Conservation (phyloP, 768 basidiomycete genomes). For the Coprinopsis cinerea region DNA sequence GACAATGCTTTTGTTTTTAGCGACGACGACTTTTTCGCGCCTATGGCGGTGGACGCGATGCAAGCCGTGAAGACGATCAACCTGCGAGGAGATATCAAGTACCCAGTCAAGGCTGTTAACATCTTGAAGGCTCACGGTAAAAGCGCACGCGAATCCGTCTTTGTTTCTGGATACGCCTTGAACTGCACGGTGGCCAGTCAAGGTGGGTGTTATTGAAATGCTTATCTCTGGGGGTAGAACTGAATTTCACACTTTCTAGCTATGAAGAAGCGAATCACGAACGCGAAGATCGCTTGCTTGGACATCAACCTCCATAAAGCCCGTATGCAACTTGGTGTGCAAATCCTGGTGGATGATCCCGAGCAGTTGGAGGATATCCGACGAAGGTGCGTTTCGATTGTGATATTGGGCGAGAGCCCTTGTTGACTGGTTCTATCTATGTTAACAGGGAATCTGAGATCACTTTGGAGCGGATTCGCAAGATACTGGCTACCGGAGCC, state of each 20-base stretch:
- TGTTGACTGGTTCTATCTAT: background rate
- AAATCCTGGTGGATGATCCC: slow-evolving; percentile 95
- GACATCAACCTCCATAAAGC: slow-evolving; percentile 97
- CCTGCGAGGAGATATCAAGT: slow-evolving; percentile 91
- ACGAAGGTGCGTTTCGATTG: slow-evolving; percentile 54
- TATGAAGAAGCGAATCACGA: slow-evolving; percentile 92
- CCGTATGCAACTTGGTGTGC: slow-evolving; percentile 96
- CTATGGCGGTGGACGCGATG: slow-evolving; percentile 99
- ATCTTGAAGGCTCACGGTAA: slow-evolving; percentile 96
- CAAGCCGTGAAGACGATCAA: slow-evolving; percentile 94
- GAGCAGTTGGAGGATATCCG: slow-evolving; percentile 95
- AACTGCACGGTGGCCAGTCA: slow-evolving; percentile 99
- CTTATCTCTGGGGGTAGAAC: slow-evolving; percentile 1
- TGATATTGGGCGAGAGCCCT: slow-evolving; percentile 2
- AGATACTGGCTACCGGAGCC: slow-evolving; percentile 92
- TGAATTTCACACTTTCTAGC: slow-evolving; percentile 40
- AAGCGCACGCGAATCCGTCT: slow-evolving; percentile 91
- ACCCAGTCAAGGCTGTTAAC: slow-evolving; percentile 99
- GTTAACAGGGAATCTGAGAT: slow-evolving; percentile 83
- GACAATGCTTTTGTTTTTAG: slow-evolving; percentile 32
- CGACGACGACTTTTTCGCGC: slow-evolving; percentile 96
- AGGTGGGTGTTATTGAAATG: slow-evolving; percentile 58
- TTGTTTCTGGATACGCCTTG: slow-evolving; percentile 93
- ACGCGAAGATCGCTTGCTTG: slow-evolving; percentile 96
- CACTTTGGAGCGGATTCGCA: slow-evolving; percentile 89